Base-by-base conservation (phyloP, 441 rosid species). In the Macaranga tanarius region DNA sequence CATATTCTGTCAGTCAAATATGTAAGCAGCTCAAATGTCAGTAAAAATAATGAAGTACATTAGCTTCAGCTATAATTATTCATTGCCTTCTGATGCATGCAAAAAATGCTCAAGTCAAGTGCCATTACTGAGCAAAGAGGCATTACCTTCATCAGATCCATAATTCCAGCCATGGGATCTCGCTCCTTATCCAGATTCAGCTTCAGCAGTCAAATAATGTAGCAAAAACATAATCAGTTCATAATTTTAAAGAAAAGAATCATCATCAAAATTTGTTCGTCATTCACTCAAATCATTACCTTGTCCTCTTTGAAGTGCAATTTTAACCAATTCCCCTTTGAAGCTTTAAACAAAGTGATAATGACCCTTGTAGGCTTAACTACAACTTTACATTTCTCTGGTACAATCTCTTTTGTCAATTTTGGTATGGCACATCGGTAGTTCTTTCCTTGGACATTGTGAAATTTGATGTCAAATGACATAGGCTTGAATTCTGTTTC, bases 131-230 rank as follows among this genome's bases (percentile, higher is more conserved):
- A 2, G 13, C 17, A 0, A 40, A 45, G 16, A 12, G 22, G 28
- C 11, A 69, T 56, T 70, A 87, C 98, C 97, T 94, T 94, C 95
- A 94, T 95, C 28, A 95, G 71, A 79, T 84, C 93, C 99, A 95
- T 92, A 47, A 93, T 94, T 74, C 98, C 98, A 70, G 97, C 97
- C 98, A 91, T 93, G 16, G 98, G 98, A 74, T 93, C 97, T 62
- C 83, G 50, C 0, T 86, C 84, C 73, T 89, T 86, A 55, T 84
- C 97, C 61, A 89, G 59, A 73, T 79, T 87, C 0, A 97, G 97
- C 77, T 90, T 95, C 81, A 95, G 84, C 99, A 91, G 81, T 58
- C 68, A 76, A 60, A 13, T 23, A 16, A 69, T 7, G 2, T 7
- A 15, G 65, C 56, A 67, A 63, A 17, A 71, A 10, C 38, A 31